A percentile compares a stretch with the other conserved stretches of the same genome.
Conservation (phyloP, 371 early-diverging fungal genomes). For the Chytridium lagenaria region DNA sequence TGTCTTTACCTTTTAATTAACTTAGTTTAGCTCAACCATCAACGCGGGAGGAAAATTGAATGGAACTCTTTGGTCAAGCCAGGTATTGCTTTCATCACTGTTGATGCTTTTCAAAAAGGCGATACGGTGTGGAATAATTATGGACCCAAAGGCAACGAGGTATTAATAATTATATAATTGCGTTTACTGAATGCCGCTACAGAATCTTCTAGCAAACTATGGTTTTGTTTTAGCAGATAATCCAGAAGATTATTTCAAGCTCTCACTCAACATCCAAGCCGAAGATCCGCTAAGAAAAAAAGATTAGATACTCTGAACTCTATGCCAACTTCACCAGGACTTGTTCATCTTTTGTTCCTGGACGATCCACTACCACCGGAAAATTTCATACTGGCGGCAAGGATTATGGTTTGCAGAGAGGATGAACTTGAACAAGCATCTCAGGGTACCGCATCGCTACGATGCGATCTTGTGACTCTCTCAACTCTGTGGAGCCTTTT, state of each 20-base stretch:
- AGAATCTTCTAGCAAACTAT: constrained; percentile 55
- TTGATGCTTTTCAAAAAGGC: constrained; percentile 27
- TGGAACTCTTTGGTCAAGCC: constrained; percentile 40
- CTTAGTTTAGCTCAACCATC: constrained; percentile 58
- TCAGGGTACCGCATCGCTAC: background rate
- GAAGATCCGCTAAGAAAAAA: constrained; percentile 36
- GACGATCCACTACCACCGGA: constrained; percentile 28
- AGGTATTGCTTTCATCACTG: constrained; percentile 45
- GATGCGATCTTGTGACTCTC: constrained; percentile 23
- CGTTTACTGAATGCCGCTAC: constrained; percentile 1
- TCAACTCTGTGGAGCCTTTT: constrained; percentile 22
- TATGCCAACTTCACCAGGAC: constrained; percentile 6
- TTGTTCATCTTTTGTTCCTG: constrained; percentile 43
- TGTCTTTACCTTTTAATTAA: no score
- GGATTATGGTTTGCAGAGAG: constrained; percentile 42
- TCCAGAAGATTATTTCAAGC: constrained; percentile 54
- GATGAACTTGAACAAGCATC: constrained; percentile 26
- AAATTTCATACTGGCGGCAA: constrained; percentile 19
- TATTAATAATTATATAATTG: background rate
- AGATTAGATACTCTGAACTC: constrained; percentile 7
- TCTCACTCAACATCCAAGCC: constrained; percentile 38
- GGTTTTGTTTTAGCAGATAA: constrained; percentile 52
- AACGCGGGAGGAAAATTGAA: constrained; percentile 45
- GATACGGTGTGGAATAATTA: constrained; percentile 52
- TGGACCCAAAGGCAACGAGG: constrained; percentile 58